Evolutionary conservation across 2,329 filamentous ascomycete genomes (phyloP), one percentile per base, ranked within the genome.

Genomic region (Aspergillus transmontanensis): DNA sequence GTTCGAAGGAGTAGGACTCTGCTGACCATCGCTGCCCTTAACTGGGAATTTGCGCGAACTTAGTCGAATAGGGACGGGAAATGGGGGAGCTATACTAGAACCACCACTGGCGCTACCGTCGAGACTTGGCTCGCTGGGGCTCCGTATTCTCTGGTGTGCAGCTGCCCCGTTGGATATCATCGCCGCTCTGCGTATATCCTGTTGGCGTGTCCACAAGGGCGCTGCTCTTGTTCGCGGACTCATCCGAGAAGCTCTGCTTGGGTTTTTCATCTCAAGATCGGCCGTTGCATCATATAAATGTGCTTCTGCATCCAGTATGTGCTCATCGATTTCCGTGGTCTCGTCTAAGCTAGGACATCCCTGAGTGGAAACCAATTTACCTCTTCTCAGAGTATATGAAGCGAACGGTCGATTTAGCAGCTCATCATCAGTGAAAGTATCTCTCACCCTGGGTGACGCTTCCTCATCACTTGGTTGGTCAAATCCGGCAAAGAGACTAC

Each of bases 401-500:
- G 78, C 78, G 62, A 80, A 80, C 10, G 80, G 80, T 28, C 80
- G 78, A 60, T 76, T 79, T 48, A 81, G 76, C 16, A 82, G 72
- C 19, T 81, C 80, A 58, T 81, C 78, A 57, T 82, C 80, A 2
- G 77, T 79, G 58, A 80, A 80, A 23, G 80, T 69, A 48, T 79
- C 77, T 62, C 21, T 71, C 54, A 45, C 62, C 54, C 68, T 69
- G 9, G 69, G 67, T 10, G 61, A 62, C 65, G 12, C 9, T 32
- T 79, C 78, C 19, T 84, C 82, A 62, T 84, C 83, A 71, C 88
- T 92, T 51, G 83, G 84, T 14, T 87, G 87, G 54, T 94, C 91
- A 68, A 96, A 95, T 0, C 92, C 92, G 36, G 92, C 91, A 76
- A 95, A 95, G n/a, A 96, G 81, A 73, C 91, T 95, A 77, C 91